Base-by-base conservation (phyloP, 2,329 filamentous ascomycete genomes). In the Trichoderma semiorbis region DNA sequence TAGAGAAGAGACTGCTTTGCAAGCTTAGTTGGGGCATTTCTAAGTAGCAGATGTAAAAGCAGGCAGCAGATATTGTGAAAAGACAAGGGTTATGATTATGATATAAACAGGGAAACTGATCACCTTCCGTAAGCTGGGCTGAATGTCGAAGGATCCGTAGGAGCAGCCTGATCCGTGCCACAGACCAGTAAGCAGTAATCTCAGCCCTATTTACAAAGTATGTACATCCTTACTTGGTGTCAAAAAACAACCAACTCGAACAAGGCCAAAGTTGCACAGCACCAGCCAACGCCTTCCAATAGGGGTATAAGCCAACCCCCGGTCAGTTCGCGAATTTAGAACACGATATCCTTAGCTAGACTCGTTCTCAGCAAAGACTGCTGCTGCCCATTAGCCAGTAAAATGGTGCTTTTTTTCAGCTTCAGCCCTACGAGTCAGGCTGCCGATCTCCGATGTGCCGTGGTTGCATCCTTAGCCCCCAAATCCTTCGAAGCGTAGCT, bases 1-100 rank as follows among this genome's bases (percentile, higher is more conserved):
- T 24, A 83, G 89, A 75, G 87, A 91, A 76, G 88, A 90, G 70
- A 78, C 81, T 68, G 87, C 88, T n/a, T 77, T 91, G 74, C 89
- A 91, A 79, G 87, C 83, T 21, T 89, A 76, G 72, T n/a, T 16
- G 6, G 57, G 21, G 39, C n/a, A 8, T 34, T 32, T 11, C 14
- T 3, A 30, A 5, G 21, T 34, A 55, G 43, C 47, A 50, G 55
- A 50, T 24, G 26, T 16, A 47, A 16, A 30, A 50, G 16, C 28
- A 30, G n/a, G 53, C 11, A 47, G 11, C 28, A 36, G 30, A n/a
- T 55, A 12, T 34, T n/a, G 11, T 34, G 21, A 55, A 47, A 53
- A 34, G n/a, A 47, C 28, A 32, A 21, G 16, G 55, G 5, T 18
- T 1, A 12, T n/a, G 28, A 30, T 24, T 47, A 28, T 36, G 11